phyloP scores from a whole-genome alignment of 148 eudicot genomes.

The Rhododendron ferrugineum region DNA sequence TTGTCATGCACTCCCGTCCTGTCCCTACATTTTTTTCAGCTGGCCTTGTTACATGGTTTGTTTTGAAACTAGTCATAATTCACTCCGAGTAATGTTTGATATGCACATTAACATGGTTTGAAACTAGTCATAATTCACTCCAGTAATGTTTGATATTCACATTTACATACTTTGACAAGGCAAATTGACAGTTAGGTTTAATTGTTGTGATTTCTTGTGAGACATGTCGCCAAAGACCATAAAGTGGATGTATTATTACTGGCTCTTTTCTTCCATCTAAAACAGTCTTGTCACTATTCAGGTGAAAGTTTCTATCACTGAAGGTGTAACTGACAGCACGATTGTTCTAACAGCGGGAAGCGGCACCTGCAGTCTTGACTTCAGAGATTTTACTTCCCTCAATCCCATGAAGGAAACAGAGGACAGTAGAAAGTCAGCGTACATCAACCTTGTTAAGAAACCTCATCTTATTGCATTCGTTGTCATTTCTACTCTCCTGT shows the following conservation, averaged over 20 bases:
- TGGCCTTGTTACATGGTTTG: background rate
- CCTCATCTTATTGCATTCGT: constrained; percentile 28
- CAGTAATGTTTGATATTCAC: background rate
- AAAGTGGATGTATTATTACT: background rate
- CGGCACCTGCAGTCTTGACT: constrained; percentile 54
- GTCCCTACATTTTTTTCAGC: background rate
- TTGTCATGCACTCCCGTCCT: background rate
- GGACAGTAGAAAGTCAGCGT: constrained; percentile 21
- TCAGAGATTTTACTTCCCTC: constrained; percentile 30
- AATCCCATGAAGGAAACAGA: constrained; percentile 19
- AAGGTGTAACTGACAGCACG: constrained; percentile 33
- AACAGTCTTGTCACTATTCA: constrained; percentile 20
- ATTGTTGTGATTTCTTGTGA: background rate
- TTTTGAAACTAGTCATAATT: background rate
- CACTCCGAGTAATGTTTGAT: background rate
- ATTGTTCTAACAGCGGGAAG: constrained; percentile 46
- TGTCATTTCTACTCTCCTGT: constrained; percentile 26
- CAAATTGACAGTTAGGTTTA: background rate
- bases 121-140: background rate
- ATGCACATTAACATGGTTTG: background rate
- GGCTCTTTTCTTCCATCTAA: background rate
- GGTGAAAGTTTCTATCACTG: constrained; percentile 59
- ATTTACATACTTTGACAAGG: background rate
- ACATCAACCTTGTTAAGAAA: constrained; percentile 26
- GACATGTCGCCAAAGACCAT: background rate